phyloP scores from a whole-genome alignment of 2,329 filamentous ascomycete species.

The Pezicula neosporulosa region DNA sequence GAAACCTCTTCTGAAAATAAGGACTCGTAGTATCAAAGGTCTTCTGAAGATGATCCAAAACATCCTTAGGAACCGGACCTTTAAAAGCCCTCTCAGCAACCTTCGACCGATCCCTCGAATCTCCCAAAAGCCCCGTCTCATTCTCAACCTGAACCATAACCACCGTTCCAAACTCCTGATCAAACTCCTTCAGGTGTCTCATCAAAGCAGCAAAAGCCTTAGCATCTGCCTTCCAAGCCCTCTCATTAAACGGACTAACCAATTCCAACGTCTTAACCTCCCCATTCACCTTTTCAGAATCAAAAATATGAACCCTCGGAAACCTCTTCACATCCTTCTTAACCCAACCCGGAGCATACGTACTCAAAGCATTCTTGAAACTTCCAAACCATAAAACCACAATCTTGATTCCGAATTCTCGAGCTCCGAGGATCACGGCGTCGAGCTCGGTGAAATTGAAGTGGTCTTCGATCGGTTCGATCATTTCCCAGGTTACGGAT shows the following conservation, averaged over 20 bases:
- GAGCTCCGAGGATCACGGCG: conserved; percentile 27
- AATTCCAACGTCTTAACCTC: conserved; percentile 31
- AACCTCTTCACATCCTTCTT: conserved; percentile 33
- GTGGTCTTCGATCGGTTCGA: conserved; percentile 32
- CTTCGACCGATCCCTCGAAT: conserved; percentile 12
- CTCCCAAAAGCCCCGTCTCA: conserved; percentile 15
- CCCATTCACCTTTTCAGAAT: conserved; percentile 26
- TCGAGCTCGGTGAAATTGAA: conserved; percentile 34
- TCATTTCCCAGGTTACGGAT: conserved; percentile 33
- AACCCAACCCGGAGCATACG: conserved; percentile 33
- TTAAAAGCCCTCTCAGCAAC: conserved; percentile 12
- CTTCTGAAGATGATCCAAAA: conserved; percentile 23
- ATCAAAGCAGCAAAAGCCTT: conserved; percentile 29
- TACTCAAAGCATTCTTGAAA: conserved; percentile 36
- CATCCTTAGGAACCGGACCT: conserved; percentile 25
- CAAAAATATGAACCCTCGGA: conserved; percentile 24
- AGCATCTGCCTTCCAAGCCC: conserved; percentile 27
- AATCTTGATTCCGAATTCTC: conserved; percentile 28
- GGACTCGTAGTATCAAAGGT: conserved; percentile 21
- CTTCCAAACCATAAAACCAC: conserved; percentile 37
- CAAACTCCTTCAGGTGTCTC: conserved; percentile 8
- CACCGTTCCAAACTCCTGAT: conserved; percentile 2
- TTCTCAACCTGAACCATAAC: conserved; percentile 16
- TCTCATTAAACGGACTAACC: conserved; percentile 27
- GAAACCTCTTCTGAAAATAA: conserved; percentile 27